Evolutionary conservation across 2,329 filamentous ascomycete genomes (phyloP).

Genomic region (Phyllosticta capitalensis): DNA sequence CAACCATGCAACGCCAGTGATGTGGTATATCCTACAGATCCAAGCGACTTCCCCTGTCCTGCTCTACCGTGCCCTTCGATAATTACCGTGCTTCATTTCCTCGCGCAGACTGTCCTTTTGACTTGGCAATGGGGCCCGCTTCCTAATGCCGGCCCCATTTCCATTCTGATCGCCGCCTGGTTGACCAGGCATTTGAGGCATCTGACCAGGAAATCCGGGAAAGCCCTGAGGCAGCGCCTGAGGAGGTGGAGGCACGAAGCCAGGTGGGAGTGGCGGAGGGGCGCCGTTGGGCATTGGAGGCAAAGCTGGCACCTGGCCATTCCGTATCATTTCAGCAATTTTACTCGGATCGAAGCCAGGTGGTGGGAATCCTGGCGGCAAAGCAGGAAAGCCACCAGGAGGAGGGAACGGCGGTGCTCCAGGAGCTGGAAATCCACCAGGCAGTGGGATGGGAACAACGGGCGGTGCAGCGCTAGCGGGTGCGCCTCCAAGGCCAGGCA

Average conservation of each 20-base stretch:
- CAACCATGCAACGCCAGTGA: neutral
- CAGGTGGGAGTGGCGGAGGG: slow-evolving; percentile 17
- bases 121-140: slow-evolving; percentile 64
- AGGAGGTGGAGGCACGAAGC: slow-evolving; percentile 14
- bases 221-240: slow-evolving; percentile 24
- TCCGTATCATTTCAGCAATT: slow-evolving; percentile 26
- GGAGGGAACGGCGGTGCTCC: slow-evolving; percentile 18
- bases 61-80: slow-evolving; percentile 31
- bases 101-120: slow-evolving; percentile 73
- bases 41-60: neutral
- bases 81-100: slow-evolving; percentile 57
- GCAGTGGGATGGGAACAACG: slow-evolving; percentile 11
- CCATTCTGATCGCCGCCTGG: neutral
- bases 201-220: slow-evolving; percentile 17
- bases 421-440: neutral
- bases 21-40: neutral
- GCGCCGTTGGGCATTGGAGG: slow-evolving; percentile 23
- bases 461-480: slow-evolving; percentile 19
- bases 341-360: slow-evolving; percentile 20
- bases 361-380: slow-evolving; percentile 16
- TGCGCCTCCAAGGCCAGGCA: slow-evolving; percentile 39
- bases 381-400: slow-evolving; percentile 12
- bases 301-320: slow-evolving; percentile 25
- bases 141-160: slow-evolving; percentile 36
- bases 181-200: neutral